Percentiles rank a stretch among this genome's conserved stretches.
These are phyloP conservation scores for Puccinia novopanici DNA, from an alignment of 1,284 basidiomycete species.

Conservation along the genomic window DNA sequence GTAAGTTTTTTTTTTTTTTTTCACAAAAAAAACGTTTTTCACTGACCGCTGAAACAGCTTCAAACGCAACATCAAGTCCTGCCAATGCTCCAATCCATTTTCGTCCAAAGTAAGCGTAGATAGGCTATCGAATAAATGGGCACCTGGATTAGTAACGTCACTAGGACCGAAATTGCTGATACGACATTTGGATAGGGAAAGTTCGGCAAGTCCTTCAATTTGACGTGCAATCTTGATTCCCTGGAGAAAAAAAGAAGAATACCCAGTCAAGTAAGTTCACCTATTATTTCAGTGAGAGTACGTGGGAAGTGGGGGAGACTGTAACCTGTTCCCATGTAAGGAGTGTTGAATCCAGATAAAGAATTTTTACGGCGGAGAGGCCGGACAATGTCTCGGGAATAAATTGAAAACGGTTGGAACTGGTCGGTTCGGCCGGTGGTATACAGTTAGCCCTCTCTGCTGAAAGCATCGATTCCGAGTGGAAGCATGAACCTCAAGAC, in stretches of 20 bases:
- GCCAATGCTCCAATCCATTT: conserved; percentile 11
- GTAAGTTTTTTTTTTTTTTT: too few relatives aligned
- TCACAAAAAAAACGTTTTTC: not conserved
- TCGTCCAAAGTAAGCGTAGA: conserved; percentile 15
- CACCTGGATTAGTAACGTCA: not conserved
- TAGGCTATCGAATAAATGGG: not conserved
- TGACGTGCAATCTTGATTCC: conserved; percentile 4
- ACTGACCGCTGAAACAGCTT: conserved; percentile 15
- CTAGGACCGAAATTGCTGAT: not conserved
- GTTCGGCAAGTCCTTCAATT: not conserved
- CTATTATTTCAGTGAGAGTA: not conserved
- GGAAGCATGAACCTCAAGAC: conserved; percentile 10
- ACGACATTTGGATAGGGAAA: conserved; percentile 4
- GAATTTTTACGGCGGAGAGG: not conserved
- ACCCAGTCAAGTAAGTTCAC: not conserved
- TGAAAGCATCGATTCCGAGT: not conserved
- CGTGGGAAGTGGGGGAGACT: not conserved
- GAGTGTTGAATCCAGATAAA: conserved; percentile 16
- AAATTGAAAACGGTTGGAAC: too few relatives aligned
- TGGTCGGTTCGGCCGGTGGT: not conserved
- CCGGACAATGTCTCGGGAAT: conserved; percentile 9
- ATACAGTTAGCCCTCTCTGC: not conserved
- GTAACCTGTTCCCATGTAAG: conserved; percentile 21
- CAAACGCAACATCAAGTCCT: conserved; percentile 7
- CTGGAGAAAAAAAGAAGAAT: not conserved